Percentiles rank a stretch among this genome's conserved stretches.
phyloP scores from a whole-genome alignment of 495 filamentous ascomycete species.

The Penicillium salamii region DNA sequence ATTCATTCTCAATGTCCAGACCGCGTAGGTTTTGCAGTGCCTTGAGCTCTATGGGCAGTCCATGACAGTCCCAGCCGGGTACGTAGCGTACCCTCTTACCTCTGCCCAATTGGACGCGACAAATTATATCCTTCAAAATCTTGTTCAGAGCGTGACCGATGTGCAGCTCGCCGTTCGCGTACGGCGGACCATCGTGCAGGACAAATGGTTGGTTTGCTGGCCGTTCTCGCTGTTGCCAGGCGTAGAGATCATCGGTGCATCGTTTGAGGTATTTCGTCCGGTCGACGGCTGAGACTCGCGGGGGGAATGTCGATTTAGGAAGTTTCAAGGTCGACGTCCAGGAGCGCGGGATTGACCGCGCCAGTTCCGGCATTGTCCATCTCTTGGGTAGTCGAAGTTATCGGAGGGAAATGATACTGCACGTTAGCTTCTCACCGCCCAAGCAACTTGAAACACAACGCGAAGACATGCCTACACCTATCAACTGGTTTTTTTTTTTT shows the following conservation, averaged over 20 bases:
- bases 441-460: no score
- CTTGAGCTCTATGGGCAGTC: slow-evolving; percentile 94
- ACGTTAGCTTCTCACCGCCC: background rate
- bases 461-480: no score
- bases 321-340: slow-evolving; percentile 61
- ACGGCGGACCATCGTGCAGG: slow-evolving; percentile 94
- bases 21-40: slow-evolving; percentile 65
- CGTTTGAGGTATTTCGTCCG: slow-evolving; percentile 63
- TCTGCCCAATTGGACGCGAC: slow-evolving; percentile 71
- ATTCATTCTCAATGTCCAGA: slow-evolving; percentile 12
- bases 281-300: slow-evolving; percentile 48
- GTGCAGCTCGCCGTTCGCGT: slow-evolving; percentile 93
- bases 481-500: no score
- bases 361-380: slow-evolving; percentile 48
- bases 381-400: slow-evolving; percentile 3
- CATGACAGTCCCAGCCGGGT: slow-evolving; percentile 98
- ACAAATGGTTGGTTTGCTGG: slow-evolving; percentile 63
- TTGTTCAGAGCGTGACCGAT: slow-evolving; percentile 98
- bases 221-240: slow-evolving; percentile 71
- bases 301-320: slow-evolving; percentile 58
- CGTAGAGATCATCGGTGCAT: slow-evolving; percentile 86
- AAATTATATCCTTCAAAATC: slow-evolving; percentile 90
- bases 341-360: slow-evolving; percentile 47
- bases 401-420: background rate
- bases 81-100: slow-evolving; percentile 81